phyloP scores from a whole-genome alignment of 2,329 filamentous ascomycete species.

The Cadophora sp. region DNA sequence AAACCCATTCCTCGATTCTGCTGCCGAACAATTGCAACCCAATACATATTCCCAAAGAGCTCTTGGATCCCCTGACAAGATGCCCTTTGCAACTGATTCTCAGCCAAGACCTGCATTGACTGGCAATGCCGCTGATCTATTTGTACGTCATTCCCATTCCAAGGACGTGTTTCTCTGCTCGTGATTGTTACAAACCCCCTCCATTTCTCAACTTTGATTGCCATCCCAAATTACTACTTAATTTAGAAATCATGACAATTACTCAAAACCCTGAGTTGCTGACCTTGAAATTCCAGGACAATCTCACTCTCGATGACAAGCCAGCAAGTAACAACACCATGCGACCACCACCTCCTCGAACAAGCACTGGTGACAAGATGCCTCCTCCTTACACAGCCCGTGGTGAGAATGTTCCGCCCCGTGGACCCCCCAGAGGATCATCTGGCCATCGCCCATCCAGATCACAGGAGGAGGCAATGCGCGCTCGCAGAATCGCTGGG shows the following conservation, averaged over 20 bases:
- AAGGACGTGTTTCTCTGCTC: slow-evolving; percentile 42
- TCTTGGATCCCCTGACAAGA: slow-evolving; percentile 52
- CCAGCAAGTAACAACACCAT: slow-evolving; percentile 48
- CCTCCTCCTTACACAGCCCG: slow-evolving; percentile 39
- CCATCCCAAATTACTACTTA: not conserved
- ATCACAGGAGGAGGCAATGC: slow-evolving; percentile 71
- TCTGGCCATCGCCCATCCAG: slow-evolving; percentile 63
- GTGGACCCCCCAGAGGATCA: slow-evolving; percentile 33
- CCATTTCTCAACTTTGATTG: not conserved
- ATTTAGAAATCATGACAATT: slow-evolving; percentile 1
- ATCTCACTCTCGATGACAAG: slow-evolving; percentile 70
- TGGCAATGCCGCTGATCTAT: slow-evolving; percentile 71
- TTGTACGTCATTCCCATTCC: slow-evolving; percentile 65
- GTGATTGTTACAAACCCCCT: not conserved
- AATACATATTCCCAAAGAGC: slow-evolving; percentile 23
- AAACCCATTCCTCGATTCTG: slow-evolving; percentile 76
- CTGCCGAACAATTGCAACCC: slow-evolving; percentile 33
- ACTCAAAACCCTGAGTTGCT: slow-evolving; percentile 40
- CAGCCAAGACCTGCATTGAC: slow-evolving; percentile 51
- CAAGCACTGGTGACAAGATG: slow-evolving; percentile 54
- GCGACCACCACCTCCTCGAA: slow-evolving; percentile 42
- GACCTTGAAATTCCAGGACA: slow-evolving; percentile 59
- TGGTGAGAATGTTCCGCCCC: slow-evolving; percentile 57
- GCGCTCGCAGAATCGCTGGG: slow-evolving; percentile 54
- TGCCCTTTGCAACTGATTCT: slow-evolving; percentile 54